A percentile compares a stretch with the other conserved stretches of the same genome.
These are phyloP conservation scores for Annulohypoxylon nitens DNA, from an alignment of 495 filamentous ascomycete species.

Conservation along the genomic window DNA sequence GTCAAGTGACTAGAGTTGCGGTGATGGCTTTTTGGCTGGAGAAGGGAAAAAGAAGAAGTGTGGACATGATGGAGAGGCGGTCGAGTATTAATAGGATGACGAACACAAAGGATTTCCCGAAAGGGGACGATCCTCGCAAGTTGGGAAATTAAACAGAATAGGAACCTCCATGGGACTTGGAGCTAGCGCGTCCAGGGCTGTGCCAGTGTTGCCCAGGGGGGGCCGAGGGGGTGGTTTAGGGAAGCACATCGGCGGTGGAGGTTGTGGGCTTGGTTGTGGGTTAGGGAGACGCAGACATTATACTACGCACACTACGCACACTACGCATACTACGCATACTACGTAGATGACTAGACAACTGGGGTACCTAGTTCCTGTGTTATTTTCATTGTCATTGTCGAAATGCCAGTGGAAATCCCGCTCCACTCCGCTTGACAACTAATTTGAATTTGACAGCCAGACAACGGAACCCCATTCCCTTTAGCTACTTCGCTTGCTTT, in stretches of 20 bases:
- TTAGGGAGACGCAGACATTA: constrained; percentile 25
- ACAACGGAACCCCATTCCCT: constrained; percentile 5
- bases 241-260: constrained; percentile 47
- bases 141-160: constrained; percentile 54
- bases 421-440: constrained; percentile 36
- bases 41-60: constrained; percentile 56
- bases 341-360: constrained; percentile 13
- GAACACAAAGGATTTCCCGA: constrained; percentile 49
- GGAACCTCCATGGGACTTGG: constrained; percentile 40
- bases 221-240: constrained; percentile 22
- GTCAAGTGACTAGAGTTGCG: constrained; percentile 59
- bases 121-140: constrained; percentile 48
- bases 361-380: constrained; percentile 13
- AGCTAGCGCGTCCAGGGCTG: constrained; percentile 40
- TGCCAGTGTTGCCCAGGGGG: not conserved
- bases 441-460: constrained; percentile 14
- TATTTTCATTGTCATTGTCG: not conserved
- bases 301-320: too few species aligned
- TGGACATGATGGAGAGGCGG: constrained; percentile 51
- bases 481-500: not conserved
- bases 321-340: not conserved
- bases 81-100: constrained; percentile 59
- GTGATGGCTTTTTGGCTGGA: constrained; percentile 66
- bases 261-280: constrained; percentile 25
- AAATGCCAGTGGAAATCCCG: constrained; percentile 34